A percentile compares a stretch with the other conserved stretches of the same genome.
Evolutionary conservation across 176 grass and related monocot genomes (phyloP).

Genomic region (Poa annua): DNA sequence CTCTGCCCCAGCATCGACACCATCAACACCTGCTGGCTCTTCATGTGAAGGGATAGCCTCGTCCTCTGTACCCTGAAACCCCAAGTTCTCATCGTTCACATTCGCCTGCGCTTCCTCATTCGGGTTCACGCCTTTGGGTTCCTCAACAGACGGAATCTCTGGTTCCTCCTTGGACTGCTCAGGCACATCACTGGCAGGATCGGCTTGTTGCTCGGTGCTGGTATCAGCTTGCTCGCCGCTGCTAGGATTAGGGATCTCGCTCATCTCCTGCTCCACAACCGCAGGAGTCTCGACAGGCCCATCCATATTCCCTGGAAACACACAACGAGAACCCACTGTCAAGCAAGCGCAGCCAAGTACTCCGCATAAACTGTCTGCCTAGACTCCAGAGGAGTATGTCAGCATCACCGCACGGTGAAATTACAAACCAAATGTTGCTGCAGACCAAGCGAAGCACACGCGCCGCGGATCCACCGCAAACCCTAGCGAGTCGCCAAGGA

Average conservation of each 20-base stretch:
- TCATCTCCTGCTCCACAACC: slow-evolving; percentile 45
- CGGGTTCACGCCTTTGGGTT: slow-evolving; percentile 21
- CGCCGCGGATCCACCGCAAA: background rate
- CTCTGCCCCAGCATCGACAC: slow-evolving; percentile 30
- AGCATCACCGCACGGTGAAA: background rate
- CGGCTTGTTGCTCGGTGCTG: background rate
- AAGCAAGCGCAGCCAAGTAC: slow-evolving; percentile 5
- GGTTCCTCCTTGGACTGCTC: slow-evolving; percentile 42
- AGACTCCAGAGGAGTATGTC: background rate
- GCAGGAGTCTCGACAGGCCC: slow-evolving; percentile 37
- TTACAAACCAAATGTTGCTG: background rate
- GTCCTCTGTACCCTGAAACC: slow-evolving; percentile 31
- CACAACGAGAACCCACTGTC: slow-evolving; percentile 1
- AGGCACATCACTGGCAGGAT: slow-evolving; percentile 13
- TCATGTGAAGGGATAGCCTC: slow-evolving; percentile 25
- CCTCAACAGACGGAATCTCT: slow-evolving; percentile 35
- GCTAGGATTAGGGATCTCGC: slow-evolving; percentile 27
- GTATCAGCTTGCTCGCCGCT: slow-evolving; percentile 21
- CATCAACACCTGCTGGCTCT: slow-evolving; percentile 12
- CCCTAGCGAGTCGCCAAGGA: background rate
- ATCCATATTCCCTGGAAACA: slow-evolving; percentile 70
- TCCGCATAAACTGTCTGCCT: background rate
- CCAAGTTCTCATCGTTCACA: slow-evolving; percentile 6
- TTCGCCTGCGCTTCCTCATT: slow-evolving; percentile 25
- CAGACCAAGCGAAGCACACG: background rate